Percentiles rank a stretch among this genome's conserved stretches.
Evolutionary conservation across 2,329 filamentous ascomycete genomes (phyloP).

Genomic region (Ophiostoma montium): DNA sequence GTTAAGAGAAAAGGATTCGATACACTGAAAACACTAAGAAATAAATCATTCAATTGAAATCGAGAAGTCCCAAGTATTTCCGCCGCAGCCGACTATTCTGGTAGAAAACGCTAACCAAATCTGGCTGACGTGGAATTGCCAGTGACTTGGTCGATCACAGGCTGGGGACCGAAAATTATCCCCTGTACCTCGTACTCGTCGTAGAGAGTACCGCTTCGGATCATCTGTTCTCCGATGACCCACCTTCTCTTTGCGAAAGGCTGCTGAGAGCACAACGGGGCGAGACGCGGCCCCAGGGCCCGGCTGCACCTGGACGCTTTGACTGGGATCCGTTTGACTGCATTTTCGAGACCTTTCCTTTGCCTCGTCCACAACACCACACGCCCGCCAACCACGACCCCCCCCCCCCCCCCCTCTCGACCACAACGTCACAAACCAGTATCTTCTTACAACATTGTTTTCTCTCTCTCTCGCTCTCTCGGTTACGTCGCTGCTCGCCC

Average conservation of each 20-base stretch:
- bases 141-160: too few species aligned
- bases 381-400: not conserved
- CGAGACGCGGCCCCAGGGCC: not conserved
- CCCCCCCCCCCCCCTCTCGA: not conserved
- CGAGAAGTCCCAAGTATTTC: too few species aligned
- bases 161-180: too few species aligned
- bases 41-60: too few species aligned
- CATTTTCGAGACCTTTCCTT: conserved; percentile 1
- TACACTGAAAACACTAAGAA: too few species aligned
- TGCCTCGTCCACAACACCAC: not conserved
- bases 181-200: too few species aligned
- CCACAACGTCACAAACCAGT: not conserved
- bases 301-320: not conserved
- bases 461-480: not conserved
- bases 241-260: conserved; percentile 2
- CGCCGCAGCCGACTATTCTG: too few species aligned
- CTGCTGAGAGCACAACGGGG: not conserved
- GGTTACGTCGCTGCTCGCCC: too few species aligned
- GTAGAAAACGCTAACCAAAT: too few species aligned
- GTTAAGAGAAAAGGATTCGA: too few species aligned
- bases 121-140: too few species aligned
- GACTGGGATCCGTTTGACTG: not conserved
- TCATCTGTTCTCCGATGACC: not conserved
- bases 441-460: not conserved
- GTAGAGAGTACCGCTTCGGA: too few species aligned